A percentile compares a stretch with the other conserved stretches of the same genome.
Conservation (phyloP, 805 yeast genomes). For the Candida suzukii region DNA sequence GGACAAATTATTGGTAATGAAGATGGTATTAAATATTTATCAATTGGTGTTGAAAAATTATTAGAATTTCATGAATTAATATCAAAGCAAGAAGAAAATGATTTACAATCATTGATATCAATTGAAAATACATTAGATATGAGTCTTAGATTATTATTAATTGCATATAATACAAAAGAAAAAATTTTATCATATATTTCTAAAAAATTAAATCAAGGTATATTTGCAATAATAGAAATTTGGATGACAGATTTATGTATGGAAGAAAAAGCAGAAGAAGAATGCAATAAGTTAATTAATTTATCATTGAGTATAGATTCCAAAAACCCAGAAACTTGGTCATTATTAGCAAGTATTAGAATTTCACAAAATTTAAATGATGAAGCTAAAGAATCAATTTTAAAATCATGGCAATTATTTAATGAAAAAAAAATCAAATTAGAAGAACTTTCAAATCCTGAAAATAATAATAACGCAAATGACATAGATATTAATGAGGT, state of each 20-base stretch:
- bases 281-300: constrained; percentile 67
- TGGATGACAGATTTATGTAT: constrained; percentile 98
- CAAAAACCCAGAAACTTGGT: constrained; percentile 73
- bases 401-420: constrained; percentile 68
- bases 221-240: constrained; percentile 81
- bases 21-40: constrained; percentile 59
- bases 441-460: constrained; percentile 31
- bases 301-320: constrained; percentile 54
- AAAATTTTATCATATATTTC: constrained; percentile 31
- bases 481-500: constrained; percentile 35
- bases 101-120: not conserved
- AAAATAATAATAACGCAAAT: constrained; percentile 16
- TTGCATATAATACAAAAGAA: constrained; percentile 20
- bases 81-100: constrained; percentile 9
- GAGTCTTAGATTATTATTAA: constrained; percentile 16
- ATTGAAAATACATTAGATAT: constrained; percentile 9
- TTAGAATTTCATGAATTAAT: constrained; percentile 18
- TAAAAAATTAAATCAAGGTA: constrained; percentile 65
- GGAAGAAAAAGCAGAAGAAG: constrained; percentile 80
- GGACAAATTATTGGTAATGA: constrained; percentile 87
- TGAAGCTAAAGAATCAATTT: constrained; percentile 68
- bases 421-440: constrained; percentile 40
- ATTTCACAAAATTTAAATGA: constrained; percentile 74
- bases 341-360: constrained; percentile 76
- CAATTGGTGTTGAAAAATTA: constrained; percentile 54